phyloP scores from a whole-genome alignment of 805 yeast species.

The Dipodascopsis tothii region DNA sequence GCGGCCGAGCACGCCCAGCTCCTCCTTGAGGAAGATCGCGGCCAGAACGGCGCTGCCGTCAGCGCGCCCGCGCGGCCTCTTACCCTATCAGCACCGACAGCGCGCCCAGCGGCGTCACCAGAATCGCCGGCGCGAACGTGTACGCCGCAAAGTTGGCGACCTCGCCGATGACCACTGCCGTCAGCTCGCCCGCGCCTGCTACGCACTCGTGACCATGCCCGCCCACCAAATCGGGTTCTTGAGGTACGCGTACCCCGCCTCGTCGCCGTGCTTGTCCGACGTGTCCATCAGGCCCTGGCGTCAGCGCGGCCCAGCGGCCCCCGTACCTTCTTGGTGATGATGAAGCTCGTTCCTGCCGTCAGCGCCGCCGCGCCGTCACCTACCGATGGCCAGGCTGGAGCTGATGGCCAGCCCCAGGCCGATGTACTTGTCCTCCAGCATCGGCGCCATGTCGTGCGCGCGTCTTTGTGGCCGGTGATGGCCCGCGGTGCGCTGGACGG shows the following conservation, averaged over 20 bases:
- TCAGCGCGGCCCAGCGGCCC: background rate
- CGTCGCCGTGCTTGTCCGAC: slow-evolving; percentile 51
- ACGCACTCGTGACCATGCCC: slow-evolving; percentile 58
- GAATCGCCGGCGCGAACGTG: slow-evolving; percentile 88
- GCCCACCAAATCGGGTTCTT: slow-evolving; percentile 91
- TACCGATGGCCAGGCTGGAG: slow-evolving; percentile 82
- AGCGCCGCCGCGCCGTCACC: slow-evolving; percentile 37
- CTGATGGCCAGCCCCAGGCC: slow-evolving; percentile 83
- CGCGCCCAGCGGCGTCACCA: slow-evolving; percentile 90
- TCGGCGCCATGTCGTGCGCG: background rate
- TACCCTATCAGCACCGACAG: slow-evolving; percentile 76
- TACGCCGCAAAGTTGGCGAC: slow-evolving; percentile 90
- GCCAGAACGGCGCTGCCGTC: slow-evolving; percentile 60
- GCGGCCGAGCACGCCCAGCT: slow-evolving; percentile 77
- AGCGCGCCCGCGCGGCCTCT: slow-evolving; percentile 1
- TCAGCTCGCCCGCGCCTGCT: slow-evolving; percentile 22
- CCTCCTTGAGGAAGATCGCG: slow-evolving; percentile 74
- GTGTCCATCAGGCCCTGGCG: slow-evolving; percentile 63
- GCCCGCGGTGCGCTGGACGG: too few relatives aligned
- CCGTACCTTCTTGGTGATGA: slow-evolving; percentile 61
- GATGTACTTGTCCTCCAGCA: slow-evolving; percentile 74
- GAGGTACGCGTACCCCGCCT: slow-evolving; percentile 68
- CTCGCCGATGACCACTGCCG: slow-evolving; percentile 72
- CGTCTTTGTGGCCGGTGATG: too few relatives aligned
- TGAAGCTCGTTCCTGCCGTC: slow-evolving; percentile 40